Conservation (phyloP, 2,329 filamentous ascomycete species). For the Colletotrichum salicis region DNA sequence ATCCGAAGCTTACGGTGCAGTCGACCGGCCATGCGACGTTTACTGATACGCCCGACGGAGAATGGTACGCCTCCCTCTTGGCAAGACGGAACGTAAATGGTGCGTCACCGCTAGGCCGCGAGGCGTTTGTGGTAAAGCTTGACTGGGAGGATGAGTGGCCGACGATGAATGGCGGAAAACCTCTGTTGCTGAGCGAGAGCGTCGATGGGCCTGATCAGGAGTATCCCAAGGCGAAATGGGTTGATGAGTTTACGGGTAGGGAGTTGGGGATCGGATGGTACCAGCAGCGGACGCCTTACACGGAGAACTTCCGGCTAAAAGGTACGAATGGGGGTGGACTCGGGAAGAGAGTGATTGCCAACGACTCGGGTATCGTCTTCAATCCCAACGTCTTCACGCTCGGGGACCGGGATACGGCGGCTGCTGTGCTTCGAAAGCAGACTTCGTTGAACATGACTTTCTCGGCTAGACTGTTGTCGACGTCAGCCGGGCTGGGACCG, state of each 20-base stretch:
- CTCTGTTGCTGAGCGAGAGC: constrained; percentile 26
- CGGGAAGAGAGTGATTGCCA: background rate
- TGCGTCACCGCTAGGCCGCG: constrained; percentile 37
- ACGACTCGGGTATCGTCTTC: constrained; percentile 42
- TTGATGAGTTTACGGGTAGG: constrained; percentile 10
- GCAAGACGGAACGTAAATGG: constrained; percentile 37
- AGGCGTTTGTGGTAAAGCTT: constrained; percentile 39
- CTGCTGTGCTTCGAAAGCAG: constrained; percentile 44
- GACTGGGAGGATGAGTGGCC: constrained; percentile 41
- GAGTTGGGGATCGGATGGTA: constrained; percentile 23
- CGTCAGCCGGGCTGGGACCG: constrained; percentile 32
- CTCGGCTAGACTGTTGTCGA: constrained; percentile 37
- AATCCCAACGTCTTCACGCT: constrained; percentile 43
- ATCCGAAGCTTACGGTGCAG: constrained; percentile 36
- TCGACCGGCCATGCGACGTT: constrained; percentile 40
- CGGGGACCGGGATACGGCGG: constrained; percentile 43
- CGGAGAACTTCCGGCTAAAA: constrained; percentile 18
- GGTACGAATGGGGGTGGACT: background rate
- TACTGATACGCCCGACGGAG: constrained; percentile 37
- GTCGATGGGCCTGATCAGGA: constrained; percentile 20
- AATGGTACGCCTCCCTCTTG: constrained; percentile 39
- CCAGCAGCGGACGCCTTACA: constrained; percentile 29
- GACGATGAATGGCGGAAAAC: constrained; percentile 38
- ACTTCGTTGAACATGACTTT: constrained; percentile 46
- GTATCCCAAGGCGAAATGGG: constrained; percentile 9